Conservation (phyloP, 306 rosid species). For the Senna tora region DNA sequence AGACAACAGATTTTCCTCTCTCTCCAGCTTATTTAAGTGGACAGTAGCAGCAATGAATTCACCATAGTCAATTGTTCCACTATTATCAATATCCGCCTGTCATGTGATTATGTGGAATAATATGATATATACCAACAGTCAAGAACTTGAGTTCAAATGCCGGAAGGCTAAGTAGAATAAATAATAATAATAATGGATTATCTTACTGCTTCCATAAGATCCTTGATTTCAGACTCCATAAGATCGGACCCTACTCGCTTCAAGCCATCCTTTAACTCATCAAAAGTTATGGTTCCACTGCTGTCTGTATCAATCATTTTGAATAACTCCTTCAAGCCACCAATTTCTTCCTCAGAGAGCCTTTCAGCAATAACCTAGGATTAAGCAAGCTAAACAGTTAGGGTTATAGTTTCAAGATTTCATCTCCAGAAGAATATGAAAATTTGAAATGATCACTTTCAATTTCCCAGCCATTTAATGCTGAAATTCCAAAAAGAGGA, state of each 20-base stretch:
- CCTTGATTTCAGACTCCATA: constrained; percentile 68
- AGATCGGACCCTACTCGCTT: constrained; percentile 67
- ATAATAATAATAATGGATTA: constrained; percentile 3
- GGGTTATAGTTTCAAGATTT: constrained; percentile 24
- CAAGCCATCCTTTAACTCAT: constrained; percentile 61
- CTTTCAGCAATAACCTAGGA: constrained; percentile 63
- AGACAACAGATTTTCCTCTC: constrained; percentile 60
- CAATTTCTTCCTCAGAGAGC: constrained; percentile 71
- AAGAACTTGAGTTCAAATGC: not conserved
- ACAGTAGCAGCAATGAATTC: constrained; percentile 73
- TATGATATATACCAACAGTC: not conserved
- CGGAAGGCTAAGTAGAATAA: constrained; percentile 15
- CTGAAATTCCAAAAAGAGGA: constrained; percentile 18
- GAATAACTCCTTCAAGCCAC: constrained; percentile 63
- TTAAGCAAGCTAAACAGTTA: constrained; percentile 36
- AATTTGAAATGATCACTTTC: constrained; percentile 8
- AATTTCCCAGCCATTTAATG: constrained; percentile 25
- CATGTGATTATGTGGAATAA: constrained; percentile 11
- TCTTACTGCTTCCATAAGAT: constrained; percentile 71
- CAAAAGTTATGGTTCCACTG: constrained; percentile 67
- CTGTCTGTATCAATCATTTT: constrained; percentile 62
- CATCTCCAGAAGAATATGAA: constrained; percentile 17
- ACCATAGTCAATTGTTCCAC: constrained; percentile 63
- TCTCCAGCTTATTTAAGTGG: constrained; percentile 64
- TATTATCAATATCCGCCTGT: constrained; percentile 63